Percentiles rank a stretch among this genome's conserved stretches.
Evolutionary conservation across 495 filamentous ascomycete species (phyloP).

Genomic region (Aspergillus kassunensis): DNA sequence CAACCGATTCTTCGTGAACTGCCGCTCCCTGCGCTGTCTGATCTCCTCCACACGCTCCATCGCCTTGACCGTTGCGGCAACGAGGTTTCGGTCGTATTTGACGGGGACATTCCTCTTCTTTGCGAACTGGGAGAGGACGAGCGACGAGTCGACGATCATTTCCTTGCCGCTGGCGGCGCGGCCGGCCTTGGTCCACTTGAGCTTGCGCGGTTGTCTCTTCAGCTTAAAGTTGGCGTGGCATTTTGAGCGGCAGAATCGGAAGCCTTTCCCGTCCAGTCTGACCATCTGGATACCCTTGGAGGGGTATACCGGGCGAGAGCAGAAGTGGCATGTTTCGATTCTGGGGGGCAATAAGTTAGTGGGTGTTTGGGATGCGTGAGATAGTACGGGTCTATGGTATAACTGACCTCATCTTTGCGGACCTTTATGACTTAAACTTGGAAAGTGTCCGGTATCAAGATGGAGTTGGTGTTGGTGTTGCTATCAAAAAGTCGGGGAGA

Average conservation of each 20-base stretch:
- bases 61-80: constrained; percentile 79
- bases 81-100: constrained; percentile 89
- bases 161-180: constrained; percentile 80
- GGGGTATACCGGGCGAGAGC: constrained; percentile 75
- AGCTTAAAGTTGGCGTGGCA: constrained; percentile 99
- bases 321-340: constrained; percentile 91
- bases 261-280: constrained; percentile 35
- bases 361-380: not conserved
- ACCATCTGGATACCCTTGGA: constrained; percentile 86
- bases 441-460: constrained; percentile 1
- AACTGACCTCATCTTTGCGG: constrained; percentile 11
- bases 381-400: not conserved
- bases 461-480: not conserved
- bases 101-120: constrained; percentile 90
- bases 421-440: not conserved
- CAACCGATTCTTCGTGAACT: constrained; percentile 90
- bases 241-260: constrained; percentile 73
- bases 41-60: constrained; percentile 93
- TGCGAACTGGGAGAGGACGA: constrained; percentile 86
- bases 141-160: constrained; percentile 90
- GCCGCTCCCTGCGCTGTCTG: constrained; percentile 71
- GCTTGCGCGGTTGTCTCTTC: constrained; percentile 82
- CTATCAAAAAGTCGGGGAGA: constrained; percentile 18
- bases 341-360: constrained; percentile 26
- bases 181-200: constrained; percentile 79